Percentiles rank a stretch among this genome's conserved stretches.
Conservation (phyloP, 2,329 filamentous ascomycete species). For the Pestalotiopsis sp. region DNA sequence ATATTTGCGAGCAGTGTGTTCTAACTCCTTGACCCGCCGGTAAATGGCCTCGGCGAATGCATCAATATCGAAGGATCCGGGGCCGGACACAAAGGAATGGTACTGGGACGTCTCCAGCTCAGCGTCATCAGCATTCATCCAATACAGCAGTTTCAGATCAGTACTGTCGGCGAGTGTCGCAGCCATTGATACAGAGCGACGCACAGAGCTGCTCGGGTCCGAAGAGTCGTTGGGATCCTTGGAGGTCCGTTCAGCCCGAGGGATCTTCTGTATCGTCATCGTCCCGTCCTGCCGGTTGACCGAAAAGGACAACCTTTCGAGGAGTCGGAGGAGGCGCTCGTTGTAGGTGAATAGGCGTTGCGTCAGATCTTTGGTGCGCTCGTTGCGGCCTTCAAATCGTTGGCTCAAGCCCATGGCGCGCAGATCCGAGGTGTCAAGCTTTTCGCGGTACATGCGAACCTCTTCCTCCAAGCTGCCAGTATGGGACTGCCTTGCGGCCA, state of each 20-base stretch:
- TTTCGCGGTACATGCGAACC: conserved; percentile 68
- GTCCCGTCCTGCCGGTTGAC: conserved; percentile 72
- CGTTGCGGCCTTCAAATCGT: conserved; percentile 70
- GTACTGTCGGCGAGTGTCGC: conserved; percentile 60
- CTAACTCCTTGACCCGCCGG: conserved; percentile 89
- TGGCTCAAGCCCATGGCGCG: conserved; percentile 52
- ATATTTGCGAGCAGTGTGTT: conserved; percentile 90
- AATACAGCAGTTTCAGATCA: conserved; percentile 77
- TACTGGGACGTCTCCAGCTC: conserved; percentile 75
- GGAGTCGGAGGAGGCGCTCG: conserved; percentile 76
- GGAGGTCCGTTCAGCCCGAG: conserved; percentile 59
- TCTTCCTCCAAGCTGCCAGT: conserved; percentile 77
- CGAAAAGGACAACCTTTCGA: conserved; percentile 86
- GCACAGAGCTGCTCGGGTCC: conserved; percentile 55
- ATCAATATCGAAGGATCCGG: conserved; percentile 82
- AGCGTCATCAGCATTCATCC: conserved; percentile 71
- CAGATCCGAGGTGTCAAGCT: conserved; percentile 55
- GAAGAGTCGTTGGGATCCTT: conserved; percentile 61
- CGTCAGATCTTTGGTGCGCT: conserved; percentile 79
- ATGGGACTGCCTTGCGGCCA: conserved; percentile 76
- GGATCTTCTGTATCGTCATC: conserved; percentile 75
- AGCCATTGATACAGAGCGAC: conserved; percentile 54
- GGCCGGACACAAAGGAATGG: conserved; percentile 69
- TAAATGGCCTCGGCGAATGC: conserved; percentile 82
- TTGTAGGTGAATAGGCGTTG: conserved; percentile 82